Base-by-base conservation (phyloP, 2,329 filamentous ascomycete species). In the Talaromyces sp. region DNA sequence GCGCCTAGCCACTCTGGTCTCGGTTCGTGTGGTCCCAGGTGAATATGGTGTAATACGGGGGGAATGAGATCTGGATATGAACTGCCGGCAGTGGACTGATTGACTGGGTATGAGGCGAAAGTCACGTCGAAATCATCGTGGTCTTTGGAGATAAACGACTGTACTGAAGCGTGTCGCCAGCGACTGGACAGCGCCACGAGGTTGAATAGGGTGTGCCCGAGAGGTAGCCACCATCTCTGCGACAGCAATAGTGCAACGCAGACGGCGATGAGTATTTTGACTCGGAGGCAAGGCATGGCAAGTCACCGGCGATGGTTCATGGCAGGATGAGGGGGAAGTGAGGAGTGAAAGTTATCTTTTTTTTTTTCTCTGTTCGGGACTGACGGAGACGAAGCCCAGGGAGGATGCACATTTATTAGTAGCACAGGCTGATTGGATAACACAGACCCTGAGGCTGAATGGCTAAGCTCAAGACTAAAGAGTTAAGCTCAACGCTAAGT, bases 1-100 rank as follows among this genome's bases (percentile, higher is more conserved):
- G 64, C 64, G 0, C 22, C 36, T n/a, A 61, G 9, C 64, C 64
- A 66, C 50, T 63, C 63, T n/a, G 53, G 17, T 15, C 62, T 62
- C 5, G 63, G 54, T 1, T 45, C 35, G 5, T 52, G 13, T 7
- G 39, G 6, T 5, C 64, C 64, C 7, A 66, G 39, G 22, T 60
- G 60, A 36, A 66, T 63, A 36, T 61, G 59, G 35, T 61, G 59
- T 41, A 61, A 43, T 46, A 61, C 58, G 1, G 59, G 56, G 2
- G 59, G 59, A n/a, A 61, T 33, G 13, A 58, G 35, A 45, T 61
- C 59, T 17, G 36, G 19, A 51, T 60, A 56, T 22, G 35, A 40
- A 15, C 50, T 17, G 2, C 28, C 59, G 1, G 55, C 55, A 8
- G 59, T 36, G 0, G 56, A 37, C 37, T 61, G 59, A 35, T 61